Evolutionary conservation across 2,329 filamentous ascomycete genomes (phyloP), one percentile per base, ranked within the genome.

Genomic region (Aspergillus intermedius): DNA sequence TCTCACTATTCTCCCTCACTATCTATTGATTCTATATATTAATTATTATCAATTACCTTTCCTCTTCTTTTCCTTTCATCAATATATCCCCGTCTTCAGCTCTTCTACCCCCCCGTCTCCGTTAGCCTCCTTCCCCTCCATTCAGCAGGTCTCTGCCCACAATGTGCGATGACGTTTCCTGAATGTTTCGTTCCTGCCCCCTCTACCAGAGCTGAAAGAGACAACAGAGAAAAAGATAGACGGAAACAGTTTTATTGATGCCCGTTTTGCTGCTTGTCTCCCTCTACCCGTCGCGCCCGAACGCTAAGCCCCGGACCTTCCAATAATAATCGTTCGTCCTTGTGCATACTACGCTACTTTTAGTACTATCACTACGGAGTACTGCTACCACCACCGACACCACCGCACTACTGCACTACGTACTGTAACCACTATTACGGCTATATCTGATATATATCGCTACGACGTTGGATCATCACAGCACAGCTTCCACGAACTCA

Each of bases 41-140:
- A 8, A 30, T 2, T 5, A 12, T 12, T 30, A 30, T 30, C 25
- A 9, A 30, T 30, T 10, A 30, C 25, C 10, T 12, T 30, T 30
- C 10, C 25, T 30, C 25, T 30, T 30, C 10, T 12, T 30, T 4
- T 30, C 25, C 25, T 30, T 12, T 30, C 25, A 30, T 10, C 25
- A 30, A 12, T 10, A 12, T 10, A 30, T 12, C 10, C 25, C 25
- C 25, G 4, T 30, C 10, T 30, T 12, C 25, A 30, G 25, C 10
- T 12, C 25, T 30, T 30, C 25, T 25, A 19, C 8, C 25, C 44
- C 41, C 44, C 37, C 46, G 22, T 45, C 42, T 41, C 46, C 41
- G n/a, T 47, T 22, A 44, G 35, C 43, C 43, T 37, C 28, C 34
- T 42, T 22, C 45, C 12, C 44, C 15, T 45, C 43, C 25, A 37